Base-by-base conservation (phyloP, 2,329 filamentous ascomycete genomes). In the Juglanconis juglandina region DNA sequence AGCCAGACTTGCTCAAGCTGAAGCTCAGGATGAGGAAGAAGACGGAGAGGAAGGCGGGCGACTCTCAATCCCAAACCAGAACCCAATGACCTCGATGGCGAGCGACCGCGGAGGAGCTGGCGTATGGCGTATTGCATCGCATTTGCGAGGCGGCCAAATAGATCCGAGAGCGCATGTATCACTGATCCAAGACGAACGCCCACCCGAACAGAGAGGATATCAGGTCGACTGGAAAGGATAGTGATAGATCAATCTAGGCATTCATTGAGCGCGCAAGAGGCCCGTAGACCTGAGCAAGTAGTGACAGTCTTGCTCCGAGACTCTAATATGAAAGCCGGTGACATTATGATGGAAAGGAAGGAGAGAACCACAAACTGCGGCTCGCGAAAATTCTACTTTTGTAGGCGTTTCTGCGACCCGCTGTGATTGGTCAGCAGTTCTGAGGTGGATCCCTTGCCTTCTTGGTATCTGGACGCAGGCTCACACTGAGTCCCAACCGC, bases 191-290 rank as follows among this genome's bases (percentile, higher is more conserved):
- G 35, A 57, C 65, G 62, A 67, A 69, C 70, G 73, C 73, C 68
- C 63, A 74, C 76, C 77, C 66, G 67, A 72, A 76, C 56, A 61
- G 65, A 68, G 64, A 68, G 79, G 72, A 72, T 52, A 75, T 84
- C 79, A 82, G 87, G 86, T 35, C 77, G 87, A 90, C 87, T 81
- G 81, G 77, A 81, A 84, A 80, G 87, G 85, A 84, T 84, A 89
- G 86, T 85, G 87, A 82, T 71, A 77, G 81, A 85, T 58, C 81
- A 74, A 90, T 91, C 96, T 91, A 89, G 94, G 90, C 90, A 83
- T 90, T 92, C 91, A 88, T 93, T 85, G 92, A 99, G 95, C 95
- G 91, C 94, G 93, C 91, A 81, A 80, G 89, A 93, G 90, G 84
- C 88, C 85, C 81, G 76, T 76, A 82, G 87, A 88, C 85, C 91